A percentile compares a stretch with the other conserved stretches of the same genome.
Conservation (phyloP, 2,329 filamentous ascomycete species). For the Trichophyton rubrum region DNA sequence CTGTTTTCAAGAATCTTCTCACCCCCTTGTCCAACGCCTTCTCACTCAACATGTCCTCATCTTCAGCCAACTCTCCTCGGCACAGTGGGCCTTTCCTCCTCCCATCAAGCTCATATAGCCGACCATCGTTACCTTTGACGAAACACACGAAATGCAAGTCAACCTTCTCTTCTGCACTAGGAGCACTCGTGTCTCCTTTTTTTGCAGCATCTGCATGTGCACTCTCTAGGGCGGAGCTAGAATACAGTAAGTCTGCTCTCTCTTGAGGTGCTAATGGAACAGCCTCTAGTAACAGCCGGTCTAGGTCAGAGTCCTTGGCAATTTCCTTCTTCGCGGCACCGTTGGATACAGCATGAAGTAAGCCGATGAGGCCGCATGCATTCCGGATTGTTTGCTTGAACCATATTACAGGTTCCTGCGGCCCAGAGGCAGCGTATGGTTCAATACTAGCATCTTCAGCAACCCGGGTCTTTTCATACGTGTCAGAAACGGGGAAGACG, state of each 20-base stretch:
- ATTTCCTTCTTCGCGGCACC: conserved; percentile 56
- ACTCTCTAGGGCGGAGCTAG: conserved; percentile 58
- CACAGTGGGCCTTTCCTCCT: conserved; percentile 59
- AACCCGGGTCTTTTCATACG: conserved; percentile 64
- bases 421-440: conserved; percentile 57
- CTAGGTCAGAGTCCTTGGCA: conserved; percentile 34
- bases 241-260: conserved; percentile 64
- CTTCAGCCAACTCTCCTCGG: conserved; percentile 45
- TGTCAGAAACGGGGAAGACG: conserved; percentile 72
- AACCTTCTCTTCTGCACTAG: conserved; percentile 64
- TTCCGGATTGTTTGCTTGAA: conserved; percentile 92
- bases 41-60: conserved; percentile 62
- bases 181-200: conserved; percentile 65
- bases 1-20: conserved; percentile 46
- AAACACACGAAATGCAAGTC: conserved; percentile 96
- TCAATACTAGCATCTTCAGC: conserved; percentile 55
- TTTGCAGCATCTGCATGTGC: conserved; percentile 69
- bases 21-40: conserved; percentile 62
- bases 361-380: conserved; percentile 79
- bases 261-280: conserved; percentile 53
- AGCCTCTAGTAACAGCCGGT: conserved; percentile 54
- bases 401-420: conserved; percentile 70
- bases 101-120: conserved; percentile 73
- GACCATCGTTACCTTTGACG: conserved; percentile 59
- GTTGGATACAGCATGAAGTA: conserved; percentile 73